Percentiles rank a stretch among this genome's conserved stretches.
These are phyloP conservation scores for Phytopythium cucurbitacearum DNA, from an alignment of 352 stramenopile genomes.

Conservation along the genomic window DNA sequence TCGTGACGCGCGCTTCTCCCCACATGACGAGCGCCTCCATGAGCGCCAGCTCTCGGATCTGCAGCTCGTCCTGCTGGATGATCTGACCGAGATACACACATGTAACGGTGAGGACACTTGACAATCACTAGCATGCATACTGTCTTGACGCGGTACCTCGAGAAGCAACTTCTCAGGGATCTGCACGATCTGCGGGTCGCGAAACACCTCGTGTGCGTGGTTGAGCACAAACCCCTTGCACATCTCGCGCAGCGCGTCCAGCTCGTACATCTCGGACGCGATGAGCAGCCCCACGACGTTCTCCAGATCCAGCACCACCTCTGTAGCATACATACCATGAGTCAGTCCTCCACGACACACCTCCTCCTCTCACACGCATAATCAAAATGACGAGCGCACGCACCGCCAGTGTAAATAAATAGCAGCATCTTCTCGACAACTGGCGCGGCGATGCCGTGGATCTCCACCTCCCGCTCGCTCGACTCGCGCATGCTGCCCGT, in stretches of 20 bases:
- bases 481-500: constrained; percentile 78
- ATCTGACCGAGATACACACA: constrained; percentile 18
- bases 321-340: constrained; percentile 11
- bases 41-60: constrained; percentile 77
- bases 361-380: neutral
- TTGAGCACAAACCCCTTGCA: constrained; percentile 82
- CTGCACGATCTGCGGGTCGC: constrained; percentile 64
- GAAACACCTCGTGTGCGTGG: constrained; percentile 80
- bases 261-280: constrained; percentile 80
- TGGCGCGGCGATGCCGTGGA: constrained; percentile 52
- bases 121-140: neutral
- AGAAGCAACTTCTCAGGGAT: constrained; percentile 80
- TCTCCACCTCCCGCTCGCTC: constrained; percentile 60
- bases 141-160: constrained; percentile 25
- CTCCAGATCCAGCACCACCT: constrained; percentile 68
- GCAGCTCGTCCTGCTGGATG: constrained; percentile 75
- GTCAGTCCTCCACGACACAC: neutral
- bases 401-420: constrained; percentile 82
- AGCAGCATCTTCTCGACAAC: constrained; percentile 81
- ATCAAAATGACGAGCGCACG: neutral
- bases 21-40: constrained; percentile 79
- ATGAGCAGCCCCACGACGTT: constrained; percentile 75
- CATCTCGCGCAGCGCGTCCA: constrained; percentile 70
- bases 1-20: constrained; percentile 62
- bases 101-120: constrained; percentile 1